Base-by-base conservation (phyloP, 371 early-diverging fungal species). In the Nematocida sp. region DNA sequence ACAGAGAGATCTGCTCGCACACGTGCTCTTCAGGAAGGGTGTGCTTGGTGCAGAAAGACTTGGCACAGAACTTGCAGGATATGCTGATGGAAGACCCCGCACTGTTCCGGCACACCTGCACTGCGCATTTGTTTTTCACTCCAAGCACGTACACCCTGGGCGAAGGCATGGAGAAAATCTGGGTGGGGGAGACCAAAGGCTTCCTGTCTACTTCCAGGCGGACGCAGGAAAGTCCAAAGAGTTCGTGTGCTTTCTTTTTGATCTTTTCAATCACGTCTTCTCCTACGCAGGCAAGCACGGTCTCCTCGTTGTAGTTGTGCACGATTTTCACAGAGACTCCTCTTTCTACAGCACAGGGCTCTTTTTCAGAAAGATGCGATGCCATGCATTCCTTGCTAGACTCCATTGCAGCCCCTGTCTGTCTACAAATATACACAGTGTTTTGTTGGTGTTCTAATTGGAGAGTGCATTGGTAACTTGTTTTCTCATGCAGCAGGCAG, bases 21-120 rank as follows among this genome's bases (percentile, higher is more conserved):
- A 46, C 7, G 36, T 76, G 77, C 43, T 74, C 77, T 32, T 76
- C 77, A 4, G 77, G 77, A 46, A 76, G 56, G n/a, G 50, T 43
- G 74, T 76, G 77, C 36, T 45, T 64, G 19, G 25, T 51, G 50
- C 77, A 76, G 62, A 76, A 76, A 34, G 57, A 43, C 41, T 76
- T 66, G n/a, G 8, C 23, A 43, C 77, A 76, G 56, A 66, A 76
- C 74, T 67, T 76, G 41, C 77, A 76, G 32, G 27, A 19, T 17
- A 65, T 7, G n/a, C 23, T 27, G 5, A 13, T 21, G 19, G 76
- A 11, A 2, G 64, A 23, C 25, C 49, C 31, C 15, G 48, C 57
- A 34, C 48, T 41, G 29, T 76, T 63, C 34, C 23, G 48, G 66
- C 64, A 76, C 1, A 23, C 40, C 7, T 7, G 7, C 8, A 64